Conservation (phyloP, 2,329 filamentous ascomycete species). For the Dendrostoma leiphaemia region DNA sequence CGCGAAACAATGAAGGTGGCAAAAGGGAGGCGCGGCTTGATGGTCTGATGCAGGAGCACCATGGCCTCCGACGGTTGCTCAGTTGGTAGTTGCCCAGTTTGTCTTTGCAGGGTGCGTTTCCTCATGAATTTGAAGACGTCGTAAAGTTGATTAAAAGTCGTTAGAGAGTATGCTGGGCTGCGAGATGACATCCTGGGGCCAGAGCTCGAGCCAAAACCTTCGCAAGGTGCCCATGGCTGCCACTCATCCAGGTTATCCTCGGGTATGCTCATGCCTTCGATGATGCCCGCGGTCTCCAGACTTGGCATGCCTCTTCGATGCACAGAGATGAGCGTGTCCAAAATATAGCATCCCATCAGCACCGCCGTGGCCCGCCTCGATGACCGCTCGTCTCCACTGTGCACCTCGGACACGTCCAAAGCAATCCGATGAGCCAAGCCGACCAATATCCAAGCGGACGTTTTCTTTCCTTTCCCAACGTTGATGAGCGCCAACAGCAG, state of each 20-base stretch:
- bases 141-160: constrained; percentile 42
- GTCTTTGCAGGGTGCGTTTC: constrained; percentile 17
- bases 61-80: constrained; percentile 9
- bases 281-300: constrained; percentile 45
- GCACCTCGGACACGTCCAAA: constrained; percentile 27
- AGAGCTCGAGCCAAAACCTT: constrained; percentile 31
- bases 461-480: constrained; percentile 55
- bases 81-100: neutral
- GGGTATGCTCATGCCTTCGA: constrained; percentile 44
- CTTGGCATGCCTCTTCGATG: constrained; percentile 49
- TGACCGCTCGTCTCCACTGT: constrained; percentile 12
- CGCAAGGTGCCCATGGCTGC: constrained; percentile 65
- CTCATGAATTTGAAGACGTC: constrained; percentile 35
- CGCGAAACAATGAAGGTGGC: constrained; percentile 22
- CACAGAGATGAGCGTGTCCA: constrained; percentile 58
- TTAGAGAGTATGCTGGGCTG: constrained; percentile 34
- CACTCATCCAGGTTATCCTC: constrained; percentile 72
- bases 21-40: constrained; percentile 23
- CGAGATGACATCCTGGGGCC: constrained; percentile 23
- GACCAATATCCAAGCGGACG: constrained; percentile 61
- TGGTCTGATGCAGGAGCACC: constrained; percentile 21
- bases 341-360: constrained; percentile 56
- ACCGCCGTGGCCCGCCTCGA: constrained; percentile 26
- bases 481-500: constrained; percentile 62
- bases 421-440: constrained; percentile 61